Evolutionary conservation across 2,329 filamentous ascomycete genomes (phyloP).

Genomic region (Metarhizium robertsii): DNA sequence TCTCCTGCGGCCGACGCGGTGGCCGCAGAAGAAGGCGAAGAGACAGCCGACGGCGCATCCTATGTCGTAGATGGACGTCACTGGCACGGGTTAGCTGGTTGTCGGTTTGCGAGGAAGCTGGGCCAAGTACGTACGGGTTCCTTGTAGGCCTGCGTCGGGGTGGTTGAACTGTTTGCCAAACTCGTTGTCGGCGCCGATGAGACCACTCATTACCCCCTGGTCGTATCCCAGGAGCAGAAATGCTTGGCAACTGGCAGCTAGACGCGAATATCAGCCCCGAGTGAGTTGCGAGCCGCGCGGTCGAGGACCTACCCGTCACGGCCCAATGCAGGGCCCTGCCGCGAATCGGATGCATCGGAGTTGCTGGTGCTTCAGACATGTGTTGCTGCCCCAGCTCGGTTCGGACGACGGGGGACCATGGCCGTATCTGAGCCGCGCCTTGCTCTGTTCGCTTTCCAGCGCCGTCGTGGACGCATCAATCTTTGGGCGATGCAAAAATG

Average conservation of each 20-base stretch:
- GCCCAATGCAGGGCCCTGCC: background rate
- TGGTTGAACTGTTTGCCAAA: slow-evolving; percentile 28
- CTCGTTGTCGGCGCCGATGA: slow-evolving; percentile 28
- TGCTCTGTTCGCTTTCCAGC: too few species aligned
- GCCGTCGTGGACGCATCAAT: too few species aligned
- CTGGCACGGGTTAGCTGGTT: background rate
- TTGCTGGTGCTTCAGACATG: background rate
- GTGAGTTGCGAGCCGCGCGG: too few species aligned
- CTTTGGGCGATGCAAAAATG: too few species aligned
- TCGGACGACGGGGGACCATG: too few species aligned
- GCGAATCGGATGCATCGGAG: background rate
- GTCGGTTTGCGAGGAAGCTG: too few species aligned
- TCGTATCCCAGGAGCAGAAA: slow-evolving; percentile 1
- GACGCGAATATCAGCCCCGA: background rate
- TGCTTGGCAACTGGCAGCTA: background rate
- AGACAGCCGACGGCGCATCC: slow-evolving; percentile 22
- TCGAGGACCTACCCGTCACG: background rate
- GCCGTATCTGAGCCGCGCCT: too few species aligned
- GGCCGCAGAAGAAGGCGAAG: slow-evolving; percentile 24
- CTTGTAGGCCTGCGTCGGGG: slow-evolving; percentile 26
- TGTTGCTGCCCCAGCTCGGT: too few species aligned
- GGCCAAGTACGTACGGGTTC: slow-evolving; percentile 12
- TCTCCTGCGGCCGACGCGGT: slow-evolving; percentile 30
- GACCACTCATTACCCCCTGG: slow-evolving; percentile 21
- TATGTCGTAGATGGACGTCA: slow-evolving; percentile 24